Base-by-base conservation (phyloP, 1,284 basidiomycete species). In the Schizophyllum amplum region DNA sequence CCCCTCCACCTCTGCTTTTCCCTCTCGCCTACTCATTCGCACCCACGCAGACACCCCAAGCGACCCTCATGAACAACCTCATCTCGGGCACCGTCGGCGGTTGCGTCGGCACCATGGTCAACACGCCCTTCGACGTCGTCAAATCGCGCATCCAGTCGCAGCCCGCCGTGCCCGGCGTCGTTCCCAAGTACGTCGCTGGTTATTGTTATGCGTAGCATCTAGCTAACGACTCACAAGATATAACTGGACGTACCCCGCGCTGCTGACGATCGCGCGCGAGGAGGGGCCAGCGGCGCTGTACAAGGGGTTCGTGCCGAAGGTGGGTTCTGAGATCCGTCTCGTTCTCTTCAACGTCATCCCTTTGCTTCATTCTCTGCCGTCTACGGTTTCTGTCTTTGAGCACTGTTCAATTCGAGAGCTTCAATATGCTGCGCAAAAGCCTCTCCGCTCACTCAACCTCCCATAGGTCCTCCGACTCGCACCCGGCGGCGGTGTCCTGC, bases 141-240 rank as follows among this genome's bases (percentile, higher is more conserved):
- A 99, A 99, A 75, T 95, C 93, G 22, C 87, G 97, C 56, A 94
- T 99, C 55, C 94, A 96, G 72, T 89, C 92, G 57, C 75, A 83
- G 33, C 79, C 78, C 53, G 82, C 78, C 64, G 69, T 83, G 65
- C 81, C 88, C 27, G 83, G 90, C 42, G 81, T 84, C 20, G 72
- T 71, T 5, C 89, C 89, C 25, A 95, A 94, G 69, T 95, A 94
- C 74, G n/a, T n/a, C n/a, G n/a, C n/a, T n/a, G n/a, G n/a, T n/a
- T n/a, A n/a, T n/a, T n/a, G n/a, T n/a, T n/a, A n/a, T n/a, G n/a
- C n/a, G n/a, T n/a, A n/a, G n/a, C n/a, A n/a, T n/a, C n/a, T n/a
- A n/a, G n/a, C n/a, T n/a, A n/a, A n/a, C n/a, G n/a, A n/a, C n/a
- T n/a, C n/a, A n/a, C n/a, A n/a, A n/a, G n/a, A n/a, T n/a, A 42